Evolutionary conservation across 345 rosid genomes (phyloP).

Genomic region (Syzygium grande): DNA sequence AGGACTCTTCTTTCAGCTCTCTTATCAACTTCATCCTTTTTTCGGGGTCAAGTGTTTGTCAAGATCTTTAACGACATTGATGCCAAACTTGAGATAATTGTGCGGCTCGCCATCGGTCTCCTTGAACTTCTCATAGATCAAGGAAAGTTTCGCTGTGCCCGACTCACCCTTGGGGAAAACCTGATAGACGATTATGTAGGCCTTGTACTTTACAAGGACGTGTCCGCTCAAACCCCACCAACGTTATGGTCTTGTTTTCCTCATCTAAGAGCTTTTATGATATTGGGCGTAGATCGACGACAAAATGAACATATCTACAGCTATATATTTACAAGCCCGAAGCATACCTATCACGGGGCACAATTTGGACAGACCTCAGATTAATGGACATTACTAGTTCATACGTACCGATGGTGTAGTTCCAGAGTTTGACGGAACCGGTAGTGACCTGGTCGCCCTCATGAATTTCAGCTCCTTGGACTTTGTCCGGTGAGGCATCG

Average conservation of each 20-base stretch:
- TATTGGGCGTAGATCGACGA: background rate
- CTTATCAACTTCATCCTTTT: background rate
- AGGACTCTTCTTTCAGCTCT: background rate
- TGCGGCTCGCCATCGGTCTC: background rate
- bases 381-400: background rate
- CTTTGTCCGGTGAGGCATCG: background rate
- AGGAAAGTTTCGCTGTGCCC: background rate
- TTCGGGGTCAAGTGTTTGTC: background rate
- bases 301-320: background rate
- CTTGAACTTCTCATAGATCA: background rate
- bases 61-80: background rate
- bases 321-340: background rate
- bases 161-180: background rate
- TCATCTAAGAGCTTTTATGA: background rate
- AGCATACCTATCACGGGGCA: background rate
- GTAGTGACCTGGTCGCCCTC: slow-evolving; percentile 5
- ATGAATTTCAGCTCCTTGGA: background rate
- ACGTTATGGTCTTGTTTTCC: background rate
- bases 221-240: slow-evolving; percentile 1
- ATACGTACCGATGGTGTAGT: slow-evolving; percentile 6
- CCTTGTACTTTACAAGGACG: background rate
- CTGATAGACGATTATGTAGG: background rate
- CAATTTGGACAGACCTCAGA: background rate
- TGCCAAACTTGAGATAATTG: background rate
- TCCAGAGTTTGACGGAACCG: slow-evolving; percentile 10